Evolutionary conservation across 805 yeast genomes (phyloP).

Genomic region (Clavispora asparagi): DNA sequence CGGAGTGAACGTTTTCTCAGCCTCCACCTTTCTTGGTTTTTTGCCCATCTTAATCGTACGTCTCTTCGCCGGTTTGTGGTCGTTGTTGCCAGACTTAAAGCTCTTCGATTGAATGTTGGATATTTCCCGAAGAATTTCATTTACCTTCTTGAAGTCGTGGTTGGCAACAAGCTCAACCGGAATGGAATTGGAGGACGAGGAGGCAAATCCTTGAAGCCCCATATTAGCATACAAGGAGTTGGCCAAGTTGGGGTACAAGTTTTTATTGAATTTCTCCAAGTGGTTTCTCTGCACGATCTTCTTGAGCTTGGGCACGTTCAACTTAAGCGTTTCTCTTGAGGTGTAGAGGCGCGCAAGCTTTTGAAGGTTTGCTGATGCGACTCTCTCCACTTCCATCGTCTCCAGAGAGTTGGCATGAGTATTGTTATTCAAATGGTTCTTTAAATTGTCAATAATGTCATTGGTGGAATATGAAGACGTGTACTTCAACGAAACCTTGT

Average conservation of each 20-base stretch:
- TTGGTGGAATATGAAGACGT: slow-evolving; percentile 16
- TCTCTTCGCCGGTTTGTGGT: slow-evolving; percentile 36
- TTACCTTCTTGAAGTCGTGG: slow-evolving; percentile 25
- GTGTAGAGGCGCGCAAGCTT: slow-evolving; percentile 44
- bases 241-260: slow-evolving; percentile 31
- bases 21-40: slow-evolving; percentile 1
- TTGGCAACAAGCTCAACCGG: slow-evolving; percentile 33
- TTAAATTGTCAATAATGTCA: slow-evolving; percentile 17
- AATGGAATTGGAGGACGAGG: slow-evolving; percentile 26
- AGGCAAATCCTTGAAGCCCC: slow-evolving; percentile 24
- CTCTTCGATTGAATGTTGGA: slow-evolving; percentile 43
- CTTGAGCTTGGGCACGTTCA: slow-evolving; percentile 55
- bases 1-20: not conserved
- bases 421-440: slow-evolving; percentile 11
- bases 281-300: slow-evolving; percentile 56
- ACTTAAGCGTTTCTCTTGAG: slow-evolving; percentile 75
- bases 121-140: slow-evolving; percentile 35
- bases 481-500: slow-evolving; percentile 65
- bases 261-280: slow-evolving; percentile 38
- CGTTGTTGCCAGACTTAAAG: slow-evolving; percentile 23
- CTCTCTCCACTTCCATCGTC: slow-evolving; percentile 9
- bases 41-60: slow-evolving; percentile 31
- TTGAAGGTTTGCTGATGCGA: slow-evolving; percentile 46
- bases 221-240: slow-evolving; percentile 32
- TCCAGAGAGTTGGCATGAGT: slow-evolving; percentile 3